Evolutionary conservation across 345 rosid species (phyloP), one percentile per base, ranked within the genome.

Genomic region (Mangifera indica): DNA sequence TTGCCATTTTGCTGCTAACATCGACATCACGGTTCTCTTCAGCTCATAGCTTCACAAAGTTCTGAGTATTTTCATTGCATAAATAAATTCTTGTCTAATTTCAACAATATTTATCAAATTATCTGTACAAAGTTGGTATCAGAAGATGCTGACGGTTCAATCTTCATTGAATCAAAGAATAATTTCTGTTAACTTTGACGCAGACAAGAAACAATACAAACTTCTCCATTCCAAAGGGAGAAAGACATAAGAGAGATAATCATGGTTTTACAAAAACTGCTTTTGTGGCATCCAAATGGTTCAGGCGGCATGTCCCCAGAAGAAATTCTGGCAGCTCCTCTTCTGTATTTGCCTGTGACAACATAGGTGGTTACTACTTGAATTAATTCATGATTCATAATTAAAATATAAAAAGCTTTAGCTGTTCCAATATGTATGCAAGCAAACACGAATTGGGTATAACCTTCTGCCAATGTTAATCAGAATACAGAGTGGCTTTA

Each of bases 261-360:
- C 83, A 84, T 65, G 77, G 74, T 66, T 70, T 84, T 79, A 88
- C 61, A 13, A 82, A 20, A 56, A 90, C 77, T 18, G 98, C 83
- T 78, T 82, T 91, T 2, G 91, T 65, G 1, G 89, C 93, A 66
- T 91, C 98, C 64, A 93, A 80, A 80, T 91, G 94, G 84, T 90
- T 93, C 54, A 93, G 79, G 53, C 96, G 86, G 77, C 98, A 93
- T 0, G 98, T 90, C 60, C 98, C 97, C 1, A 93, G 87, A 72
- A 91, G 97, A 74, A 80, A 86, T 73, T 93, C 98, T 3, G 98
- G 98, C 45, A 93, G 94, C 81, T 93, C 98, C 76, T 90, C 98
- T 58, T 81, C 88, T 5, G 97, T 88, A 72, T 91, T 90, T 5
- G 87, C 98, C 98, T 93, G 83, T 10, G 0, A 77, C 26, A 72